Base-by-base conservation (phyloP, 2,329 filamentous ascomycete species). In the Apiospora rasikravindrae region DNA sequence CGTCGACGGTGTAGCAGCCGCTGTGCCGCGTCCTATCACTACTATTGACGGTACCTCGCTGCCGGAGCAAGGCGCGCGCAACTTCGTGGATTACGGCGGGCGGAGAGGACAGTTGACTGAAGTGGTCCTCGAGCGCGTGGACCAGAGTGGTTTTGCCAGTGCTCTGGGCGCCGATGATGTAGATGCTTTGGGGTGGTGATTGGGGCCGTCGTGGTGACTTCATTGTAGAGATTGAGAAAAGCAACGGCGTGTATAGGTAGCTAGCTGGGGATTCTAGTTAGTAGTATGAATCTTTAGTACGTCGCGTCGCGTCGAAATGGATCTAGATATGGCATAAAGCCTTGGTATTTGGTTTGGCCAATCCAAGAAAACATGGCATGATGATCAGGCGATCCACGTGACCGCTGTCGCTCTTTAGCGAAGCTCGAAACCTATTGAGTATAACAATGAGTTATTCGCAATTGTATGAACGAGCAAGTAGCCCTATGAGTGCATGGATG, bases 71-170 rank as follows among this genome's bases (percentile, higher is more conserved):
- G 19, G 73, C 78, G 4, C 83, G 80, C 0, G 83, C 83, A 1
- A 84, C 81, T 72, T 85, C 83, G 1, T 73, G 78, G 71, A 85
- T 78, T 29, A 84, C 71, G 10, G 57, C 37, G 11, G 78, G 78
- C 37, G 64, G 37, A 2, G 64, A 16, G 0, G 40, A 19, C 4
- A 29, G 71, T 44, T 71, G 49, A 11, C 72, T 66, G 69, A 82
- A 77, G 11, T 76, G 72, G 0, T 33, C 69, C 26, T 76, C 75
- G 1, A 86, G 77, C 1, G 78, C 79, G 51, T 81, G 77, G 71
- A 83, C 79, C 1, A 86, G 77, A 0, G 84, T 86, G 1, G 83
- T 86, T 74, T 86, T 86, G 61, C 85, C 84, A 0, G 83, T 86
- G 67, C 80, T 84, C 64, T 85, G 84, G 4, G 84, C 81, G 3